Evolutionary conservation across 176 grass and related monocot species (phyloP), one percentile per base, ranked within the genome.

Genomic region (Carex littledalei): DNA sequence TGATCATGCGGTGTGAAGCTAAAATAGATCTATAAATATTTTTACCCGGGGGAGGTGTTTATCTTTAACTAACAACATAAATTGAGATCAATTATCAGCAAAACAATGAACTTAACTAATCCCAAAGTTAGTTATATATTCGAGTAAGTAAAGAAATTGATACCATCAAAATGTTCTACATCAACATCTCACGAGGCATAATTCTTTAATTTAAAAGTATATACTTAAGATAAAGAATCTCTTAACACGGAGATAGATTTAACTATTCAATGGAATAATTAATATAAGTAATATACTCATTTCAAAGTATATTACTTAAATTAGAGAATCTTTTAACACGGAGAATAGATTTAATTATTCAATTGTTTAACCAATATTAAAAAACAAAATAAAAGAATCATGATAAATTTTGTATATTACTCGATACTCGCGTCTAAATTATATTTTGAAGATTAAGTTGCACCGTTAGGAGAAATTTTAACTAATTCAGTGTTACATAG

Each of bases 261-360:
- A 61, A 62, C 4, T 39, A 61, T 81, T 13, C 49, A 35, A 61
- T 55, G 32, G 56, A 32, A n/a, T 62, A 31, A 34, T 32, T 9
- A 50, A 50, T 50, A 11, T 50, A 50, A 50, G 47, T 50, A 50
- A 50, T 12, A 50, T 50, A 50, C 47, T 50, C 47, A 57, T 81
- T 4, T 29, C 11, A 53, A 50, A 81, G 18, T 35, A 52, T 59
- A 80, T 37, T 34, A 81, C 53, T 20, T 32, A 59, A 16, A 17
- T 59, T 59, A 80, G 60, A 80, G 77, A 80, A 80, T 80, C 31
- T 80, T 53, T 10, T 62, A 60, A 61, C 55, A 81, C 58, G 9
- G 24, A 58, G 10, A 37, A 37, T 41, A 62, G 17, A 62, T 81
- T 81, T 81, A 61, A 81, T 10, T 39, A 61, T 81, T 13, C 49